A percentile compares a stretch with the other conserved stretches of the same genome.
phyloP scores from a whole-genome alignment of 2,329 filamentous ascomycete species.

The Beauveria scarabaeidicola region DNA sequence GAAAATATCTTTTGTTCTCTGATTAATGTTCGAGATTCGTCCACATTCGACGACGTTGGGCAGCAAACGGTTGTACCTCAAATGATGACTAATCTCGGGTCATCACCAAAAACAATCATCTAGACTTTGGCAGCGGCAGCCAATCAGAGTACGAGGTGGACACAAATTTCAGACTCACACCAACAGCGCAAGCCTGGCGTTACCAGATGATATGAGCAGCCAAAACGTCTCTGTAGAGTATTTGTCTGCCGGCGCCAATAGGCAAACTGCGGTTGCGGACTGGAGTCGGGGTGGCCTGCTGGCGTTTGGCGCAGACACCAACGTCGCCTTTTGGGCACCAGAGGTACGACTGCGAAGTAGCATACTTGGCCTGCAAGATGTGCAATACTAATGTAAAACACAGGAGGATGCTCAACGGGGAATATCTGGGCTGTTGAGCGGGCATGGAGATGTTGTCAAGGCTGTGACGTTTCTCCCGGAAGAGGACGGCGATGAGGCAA shows the following conservation, averaged over 20 bases:
- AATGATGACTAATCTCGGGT: conserved; percentile 2
- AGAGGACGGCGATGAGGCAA: conserved; percentile 34
- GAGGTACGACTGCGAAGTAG: conserved; percentile 42
- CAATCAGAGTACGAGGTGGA: conserved; percentile 27
- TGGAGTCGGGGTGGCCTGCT: conserved; percentile 70
- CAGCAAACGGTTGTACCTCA: not conserved
- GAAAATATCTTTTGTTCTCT: not conserved
- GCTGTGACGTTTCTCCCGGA: conserved; percentile 67
- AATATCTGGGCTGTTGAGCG: conserved; percentile 57
- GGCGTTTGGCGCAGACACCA: conserved; percentile 82
- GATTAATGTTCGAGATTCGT: not conserved
- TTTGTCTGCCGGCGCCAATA: conserved; percentile 76
- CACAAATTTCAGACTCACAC: conserved; percentile 28
- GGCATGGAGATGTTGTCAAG: conserved; percentile 74
- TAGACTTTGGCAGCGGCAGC: conserved; percentile 15
- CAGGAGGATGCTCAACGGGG: conserved; percentile 41
- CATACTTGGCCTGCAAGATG: too few species aligned
- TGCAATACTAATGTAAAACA: not conserved
- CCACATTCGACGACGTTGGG: not conserved
- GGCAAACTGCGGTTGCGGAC: conserved; percentile 82
- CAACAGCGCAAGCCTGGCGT: conserved; percentile 11
- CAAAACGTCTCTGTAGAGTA: conserved; percentile 36
- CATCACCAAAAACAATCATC: not conserved
- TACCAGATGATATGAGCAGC: conserved; percentile 20
- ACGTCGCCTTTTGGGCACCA: conserved; percentile 83